Percentiles rank a stretch among this genome's conserved stretches.
Evolutionary conservation across 495 filamentous ascomycete genomes (phyloP).

Genomic region (Diplogelasinospora grovesii): DNA sequence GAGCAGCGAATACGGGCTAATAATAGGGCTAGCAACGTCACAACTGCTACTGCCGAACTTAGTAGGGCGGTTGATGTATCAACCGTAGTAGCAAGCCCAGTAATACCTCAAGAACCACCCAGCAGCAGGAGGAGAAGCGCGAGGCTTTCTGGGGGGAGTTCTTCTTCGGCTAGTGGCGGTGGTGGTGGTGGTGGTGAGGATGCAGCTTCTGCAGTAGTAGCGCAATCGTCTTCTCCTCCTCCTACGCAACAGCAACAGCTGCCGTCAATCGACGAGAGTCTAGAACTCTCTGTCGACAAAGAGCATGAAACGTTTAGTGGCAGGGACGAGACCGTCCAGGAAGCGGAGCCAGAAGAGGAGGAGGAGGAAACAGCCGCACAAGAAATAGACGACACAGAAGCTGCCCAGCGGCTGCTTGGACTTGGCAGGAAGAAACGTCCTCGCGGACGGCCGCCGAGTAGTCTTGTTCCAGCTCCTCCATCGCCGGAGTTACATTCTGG

Average conservation of each 20-base stretch:
- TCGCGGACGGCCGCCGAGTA: constrained; percentile 25
- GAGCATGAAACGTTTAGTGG: too few species aligned
- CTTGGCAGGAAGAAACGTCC: constrained; percentile 35
- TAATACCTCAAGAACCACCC: background rate
- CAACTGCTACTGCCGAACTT: too few species aligned
- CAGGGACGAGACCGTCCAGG: constrained; percentile 14
- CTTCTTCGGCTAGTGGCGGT: constrained; percentile 2
- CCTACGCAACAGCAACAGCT: too few species aligned
- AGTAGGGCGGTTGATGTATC: too few species aligned
- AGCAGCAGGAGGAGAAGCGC: constrained; percentile 4
- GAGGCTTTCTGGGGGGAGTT: constrained; percentile 8
- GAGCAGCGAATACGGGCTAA: too few species aligned
- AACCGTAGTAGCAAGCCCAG: too few species aligned
- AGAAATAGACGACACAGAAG: constrained; percentile 27
- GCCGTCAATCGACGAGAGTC: too few species aligned
- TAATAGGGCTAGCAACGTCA: too few species aligned
- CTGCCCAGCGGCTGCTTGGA: constrained; percentile 25
- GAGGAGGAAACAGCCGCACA: constrained; percentile 18
- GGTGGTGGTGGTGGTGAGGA: constrained; percentile 4
- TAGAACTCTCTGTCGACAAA: too few species aligned
- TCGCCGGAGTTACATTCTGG: constrained; percentile 25
- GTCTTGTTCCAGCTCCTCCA: too few species aligned
- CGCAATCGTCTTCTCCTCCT: too few species aligned
- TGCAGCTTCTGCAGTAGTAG: too few species aligned
- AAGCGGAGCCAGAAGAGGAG: constrained; percentile 12